Evolutionary conservation across 1,284 basidiomycete species (phyloP), one percentile per base, ranked within the genome.

Genomic region (Golubevia pallescens): DNA sequence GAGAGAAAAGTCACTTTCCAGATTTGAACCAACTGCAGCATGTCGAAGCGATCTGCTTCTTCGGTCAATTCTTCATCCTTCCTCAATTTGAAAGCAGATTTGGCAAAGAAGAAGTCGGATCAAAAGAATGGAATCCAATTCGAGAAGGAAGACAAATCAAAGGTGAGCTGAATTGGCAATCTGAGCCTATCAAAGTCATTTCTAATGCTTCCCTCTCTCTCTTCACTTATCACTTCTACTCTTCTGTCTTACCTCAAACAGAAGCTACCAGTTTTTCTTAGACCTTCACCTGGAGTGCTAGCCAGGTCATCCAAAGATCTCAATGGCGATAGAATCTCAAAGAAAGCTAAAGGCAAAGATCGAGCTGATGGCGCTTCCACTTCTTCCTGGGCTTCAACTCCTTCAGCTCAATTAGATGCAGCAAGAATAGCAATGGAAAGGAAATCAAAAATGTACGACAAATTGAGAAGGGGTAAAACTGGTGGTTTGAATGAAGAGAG

Each of bases 401-500:
- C 69, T 2, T 55, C 58, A 1, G 16, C 64, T n/a, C 60, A 73
- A 0, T 81, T 92, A 6, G 92, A 93, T 53, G 89, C 89, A 1
- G 90, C 91, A 7, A 89, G 90, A 6, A 89, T 90, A 0, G 89
- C 88, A 3, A 86, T 97, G 60, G 91, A 93, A 83, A 88, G 90
- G 57, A 97, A 97, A 84, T 91, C 93, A 3, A 89, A 89, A 80
- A 90, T 92, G 65, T 97, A 97, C 78, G 91, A 93, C 3, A 91
- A 93, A 78, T 85, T 96, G 38, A 87, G 88, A 74, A 90, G 90
- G 69, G 95, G 95, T 5, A 92, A 93, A 86, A 90, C 90, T 6
- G 93, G 90, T 0, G 93, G 93, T 0, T 77, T 96, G 77, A 90
- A 84, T 28, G 92, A 95, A 61, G 90, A 90, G 68, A 92, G 96